Evolutionary conservation across 2,329 filamentous ascomycete genomes (phyloP).

Genomic region (Alternaria dauci): DNA sequence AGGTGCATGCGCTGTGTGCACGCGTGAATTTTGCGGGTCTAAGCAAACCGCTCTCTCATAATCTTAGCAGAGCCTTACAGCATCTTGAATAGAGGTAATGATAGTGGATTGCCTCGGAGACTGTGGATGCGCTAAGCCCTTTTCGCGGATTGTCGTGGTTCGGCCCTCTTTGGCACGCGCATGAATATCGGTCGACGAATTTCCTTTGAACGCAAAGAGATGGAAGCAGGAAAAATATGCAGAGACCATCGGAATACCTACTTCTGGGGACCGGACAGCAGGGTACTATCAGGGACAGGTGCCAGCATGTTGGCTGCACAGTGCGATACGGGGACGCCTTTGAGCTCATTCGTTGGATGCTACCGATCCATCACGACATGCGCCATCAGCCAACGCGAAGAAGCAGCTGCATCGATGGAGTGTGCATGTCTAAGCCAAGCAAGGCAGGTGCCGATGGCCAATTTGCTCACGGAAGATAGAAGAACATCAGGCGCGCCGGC

Average conservation of each 20-base stretch:
- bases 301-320: background rate
- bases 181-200: background rate
- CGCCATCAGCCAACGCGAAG: constrained; percentile 3
- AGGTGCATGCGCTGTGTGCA: no score
- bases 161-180: background rate
- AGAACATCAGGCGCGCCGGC: constrained; percentile 1
- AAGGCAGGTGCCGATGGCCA: constrained; percentile 18
- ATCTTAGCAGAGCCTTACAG: no score
- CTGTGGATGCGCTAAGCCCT: background rate
- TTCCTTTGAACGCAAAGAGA: background rate
- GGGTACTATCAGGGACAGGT: background rate
- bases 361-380: background rate
- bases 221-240: background rate
- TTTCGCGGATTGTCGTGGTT: background rate
- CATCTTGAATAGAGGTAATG: no score
- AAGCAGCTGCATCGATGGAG: background rate
- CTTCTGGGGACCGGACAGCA: background rate
- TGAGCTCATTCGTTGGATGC: background rate
- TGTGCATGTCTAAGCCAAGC: constrained; percentile 10
- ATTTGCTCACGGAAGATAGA: constrained; percentile 1
- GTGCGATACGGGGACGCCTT: background rate
- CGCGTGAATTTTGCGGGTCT: no score
- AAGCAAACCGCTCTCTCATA: no score
- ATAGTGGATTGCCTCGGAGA: background rate
- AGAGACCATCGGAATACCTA: background rate